Evolutionary conservation across 2,329 filamentous ascomycete species (phyloP).

Genomic region (Fusarium guadeloupense): DNA sequence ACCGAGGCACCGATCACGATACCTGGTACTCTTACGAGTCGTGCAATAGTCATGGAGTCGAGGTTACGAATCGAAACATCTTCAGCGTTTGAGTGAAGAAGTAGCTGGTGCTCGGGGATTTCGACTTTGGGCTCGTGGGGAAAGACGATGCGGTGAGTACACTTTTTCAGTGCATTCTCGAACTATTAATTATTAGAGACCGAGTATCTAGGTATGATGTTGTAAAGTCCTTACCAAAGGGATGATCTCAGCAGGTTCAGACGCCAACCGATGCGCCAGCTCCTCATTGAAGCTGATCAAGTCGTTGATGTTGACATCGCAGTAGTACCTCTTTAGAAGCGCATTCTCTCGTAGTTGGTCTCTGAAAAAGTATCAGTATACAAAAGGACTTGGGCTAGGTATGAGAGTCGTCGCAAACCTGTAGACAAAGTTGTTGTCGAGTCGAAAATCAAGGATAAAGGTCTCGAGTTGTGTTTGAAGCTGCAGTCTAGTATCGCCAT

Average conservation of each 20-base stretch:
- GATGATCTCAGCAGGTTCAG: constrained; percentile 91
- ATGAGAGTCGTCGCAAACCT: constrained; percentile 63
- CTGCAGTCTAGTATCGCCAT: constrained; percentile 74
- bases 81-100: constrained; percentile 90
- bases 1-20: constrained; percentile 98
- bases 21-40: constrained; percentile 94
- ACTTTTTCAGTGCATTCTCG: constrained; percentile 87
- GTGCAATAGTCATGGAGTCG: constrained; percentile 90
- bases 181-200: constrained; percentile 67
- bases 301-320: constrained; percentile 95
- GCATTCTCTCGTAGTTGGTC: constrained; percentile 97
- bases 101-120: constrained; percentile 91
- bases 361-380: constrained; percentile 57
- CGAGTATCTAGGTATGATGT: not conserved
- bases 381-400: not conserved
- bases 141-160: constrained; percentile 92
- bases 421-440: constrained; percentile 96
- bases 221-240: constrained; percentile 71
- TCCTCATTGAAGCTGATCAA: constrained; percentile 97
- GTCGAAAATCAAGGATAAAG: constrained; percentile 92
- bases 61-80: constrained; percentile 94
- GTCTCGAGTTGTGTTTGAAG: constrained; percentile 83
- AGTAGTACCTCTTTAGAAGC: constrained; percentile 91
- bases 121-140: constrained; percentile 73
- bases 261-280: constrained; percentile 86